These are phyloP conservation scores for Helicostylum pulchrum DNA, from an alignment of 192 early-diverging fungal genomes.

Conservation along the genomic window DNA sequence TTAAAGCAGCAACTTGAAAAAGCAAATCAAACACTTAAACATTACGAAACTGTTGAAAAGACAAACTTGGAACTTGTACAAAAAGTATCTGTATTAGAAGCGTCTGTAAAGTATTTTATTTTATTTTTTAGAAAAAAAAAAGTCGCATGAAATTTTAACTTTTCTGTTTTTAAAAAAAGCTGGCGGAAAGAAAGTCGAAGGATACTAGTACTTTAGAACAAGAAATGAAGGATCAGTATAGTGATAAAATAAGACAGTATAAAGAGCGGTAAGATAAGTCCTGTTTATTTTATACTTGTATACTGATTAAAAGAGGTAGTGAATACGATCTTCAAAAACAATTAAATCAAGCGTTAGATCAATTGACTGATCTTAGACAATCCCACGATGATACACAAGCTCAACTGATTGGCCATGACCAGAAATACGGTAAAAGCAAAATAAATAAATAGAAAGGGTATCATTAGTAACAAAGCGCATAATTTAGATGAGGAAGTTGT, in stretches of 20 bases:
- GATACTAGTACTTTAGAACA: slow-evolving; percentile 65
- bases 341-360: slow-evolving; percentile 74
- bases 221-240: slow-evolving; percentile 69
- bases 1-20: slow-evolving; percentile 53
- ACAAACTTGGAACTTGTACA: slow-evolving; percentile 48
- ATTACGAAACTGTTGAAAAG: slow-evolving; percentile 44
- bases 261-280: slow-evolving; percentile 63
- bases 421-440: slow-evolving; percentile 50
- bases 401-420: slow-evolving; percentile 55
- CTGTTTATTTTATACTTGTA: neutral
- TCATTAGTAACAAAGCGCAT: neutral
- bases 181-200: slow-evolving; percentile 67
- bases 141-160: neutral
- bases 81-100: slow-evolving; percentile 58
- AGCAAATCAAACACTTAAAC: slow-evolving; percentile 7
- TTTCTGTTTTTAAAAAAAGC: neutral
- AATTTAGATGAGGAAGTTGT: slow-evolving; percentile 70
- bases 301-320: slow-evolving; percentile 31
- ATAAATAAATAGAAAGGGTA: neutral
- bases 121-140: slow-evolving; percentile 18
- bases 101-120: slow-evolving; percentile 31
- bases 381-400: slow-evolving; percentile 74
- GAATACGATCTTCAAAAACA: slow-evolving; percentile 82
- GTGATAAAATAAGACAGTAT: slow-evolving; percentile 77
- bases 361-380: slow-evolving; percentile 62